Evolutionary conservation across 1,284 basidiomycete species (phyloP).

Genomic region (Boletus holoroseus): DNA sequence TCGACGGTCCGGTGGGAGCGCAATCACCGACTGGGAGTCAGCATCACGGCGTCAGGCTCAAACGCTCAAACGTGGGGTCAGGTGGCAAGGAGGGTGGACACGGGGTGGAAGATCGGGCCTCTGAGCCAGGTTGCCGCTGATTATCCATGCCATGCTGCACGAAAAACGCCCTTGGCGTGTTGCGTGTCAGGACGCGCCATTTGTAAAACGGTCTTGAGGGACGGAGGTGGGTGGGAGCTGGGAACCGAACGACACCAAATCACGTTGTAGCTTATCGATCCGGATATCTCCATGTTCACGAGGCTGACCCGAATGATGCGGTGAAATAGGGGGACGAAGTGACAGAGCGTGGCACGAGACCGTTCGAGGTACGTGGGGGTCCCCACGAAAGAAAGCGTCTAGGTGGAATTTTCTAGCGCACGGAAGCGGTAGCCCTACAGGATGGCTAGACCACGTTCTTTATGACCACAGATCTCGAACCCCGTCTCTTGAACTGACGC

Average conservation of each 20-base stretch:
- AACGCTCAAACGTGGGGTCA: not conserved
- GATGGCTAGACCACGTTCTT: slow-evolving; percentile 14
- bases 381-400: not conserved
- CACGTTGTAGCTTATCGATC: slow-evolving; percentile 18
- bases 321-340: slow-evolving; percentile 16
- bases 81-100: not conserved
- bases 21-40: slow-evolving; percentile 19
- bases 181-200: not conserved
- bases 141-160: not conserved
- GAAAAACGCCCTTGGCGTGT: not conserved
- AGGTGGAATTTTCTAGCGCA: slow-evolving; percentile 8
- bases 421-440: slow-evolving; percentile 23
- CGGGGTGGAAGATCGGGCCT: slow-evolving; percentile 1
- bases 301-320: slow-evolving; percentile 8
- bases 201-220: slow-evolving; percentile 1
- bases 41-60: not conserved
- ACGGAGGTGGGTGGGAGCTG: not conserved
- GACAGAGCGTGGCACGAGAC: slow-evolving; percentile 8
- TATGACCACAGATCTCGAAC: slow-evolving; percentile 11
- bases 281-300: slow-evolving; percentile 25
- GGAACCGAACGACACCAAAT: slow-evolving; percentile 10
- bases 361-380: slow-evolving; percentile 5
- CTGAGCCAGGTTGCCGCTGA: too few species aligned
- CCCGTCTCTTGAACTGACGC: not conserved
- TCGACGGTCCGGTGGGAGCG: slow-evolving; percentile 14